These are phyloP conservation scores for Neurospora crassa DNA, from an alignment of 2,329 filamentous ascomycete species.

Conservation along the genomic window DNA sequence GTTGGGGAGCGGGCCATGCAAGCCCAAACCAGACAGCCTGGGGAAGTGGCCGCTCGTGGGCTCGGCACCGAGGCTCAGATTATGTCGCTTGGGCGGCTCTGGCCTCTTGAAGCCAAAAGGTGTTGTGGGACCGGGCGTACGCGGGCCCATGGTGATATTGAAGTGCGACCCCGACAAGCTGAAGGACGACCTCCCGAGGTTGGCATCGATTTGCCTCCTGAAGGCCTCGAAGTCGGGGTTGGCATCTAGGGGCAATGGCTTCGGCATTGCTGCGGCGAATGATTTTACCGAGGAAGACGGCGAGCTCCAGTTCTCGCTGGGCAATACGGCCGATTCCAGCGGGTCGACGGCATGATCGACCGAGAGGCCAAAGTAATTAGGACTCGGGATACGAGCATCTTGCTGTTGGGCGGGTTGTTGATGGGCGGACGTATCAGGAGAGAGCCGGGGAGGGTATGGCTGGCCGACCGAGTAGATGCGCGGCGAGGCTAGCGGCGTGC, in stretches of 20 bases:
- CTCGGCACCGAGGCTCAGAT: slow-evolving; percentile 39
- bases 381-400: slow-evolving; percentile 49
- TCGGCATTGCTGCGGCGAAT: slow-evolving; percentile 58
- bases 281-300: slow-evolving; percentile 62
- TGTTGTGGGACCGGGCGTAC: slow-evolving; percentile 15
- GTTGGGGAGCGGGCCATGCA: neutral
- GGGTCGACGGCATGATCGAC: slow-evolving; percentile 52
- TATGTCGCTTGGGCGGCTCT: slow-evolving; percentile 36
- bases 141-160: slow-evolving; percentile 21
- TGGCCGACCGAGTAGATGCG: slow-evolving; percentile 46
- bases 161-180: slow-evolving; percentile 39
- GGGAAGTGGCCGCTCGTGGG: slow-evolving; percentile 25
- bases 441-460: slow-evolving; percentile 40
- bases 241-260: slow-evolving; percentile 60
- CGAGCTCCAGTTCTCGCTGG: slow-evolving; percentile 66
- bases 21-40: slow-evolving; percentile 11
- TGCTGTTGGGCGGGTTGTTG: slow-evolving; percentile 11
- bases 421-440: slow-evolving; percentile 26
- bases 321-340: slow-evolving; percentile 52
- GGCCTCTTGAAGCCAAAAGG: slow-evolving; percentile 29
- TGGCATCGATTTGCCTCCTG: slow-evolving; percentile 59
- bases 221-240: slow-evolving; percentile 81
- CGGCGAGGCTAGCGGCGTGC: slow-evolving; percentile 44
- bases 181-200: slow-evolving; percentile 38
- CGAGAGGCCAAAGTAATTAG: slow-evolving; percentile 79